A percentile compares a stretch with the other conserved stretches of the same genome.
phyloP scores from a whole-genome alignment of 2,329 filamentous ascomycete genomes.

The Colletotrichum caudatum region DNA sequence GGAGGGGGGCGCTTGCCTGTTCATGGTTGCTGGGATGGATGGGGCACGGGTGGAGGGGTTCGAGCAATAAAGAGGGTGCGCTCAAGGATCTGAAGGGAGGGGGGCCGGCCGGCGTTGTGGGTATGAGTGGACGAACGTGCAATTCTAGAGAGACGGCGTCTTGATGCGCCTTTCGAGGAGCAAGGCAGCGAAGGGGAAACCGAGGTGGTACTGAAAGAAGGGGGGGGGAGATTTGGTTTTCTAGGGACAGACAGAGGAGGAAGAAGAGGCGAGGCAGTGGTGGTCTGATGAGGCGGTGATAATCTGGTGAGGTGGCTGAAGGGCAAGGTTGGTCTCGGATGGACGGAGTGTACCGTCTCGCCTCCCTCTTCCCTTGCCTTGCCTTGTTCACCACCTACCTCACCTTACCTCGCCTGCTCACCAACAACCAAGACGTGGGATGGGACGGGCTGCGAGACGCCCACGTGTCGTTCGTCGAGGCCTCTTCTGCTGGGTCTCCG shows the following conservation, averaged over 20 bases:
- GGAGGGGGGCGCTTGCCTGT: not conserved
- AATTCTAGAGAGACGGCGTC: not conserved
- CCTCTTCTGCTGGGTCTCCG: not conserved
- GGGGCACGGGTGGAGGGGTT: not conserved
- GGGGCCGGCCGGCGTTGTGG: too few species aligned
- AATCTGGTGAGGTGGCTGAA: not conserved
- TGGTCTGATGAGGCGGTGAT: too few species aligned
- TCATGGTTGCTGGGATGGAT: slow-evolving; percentile 1
- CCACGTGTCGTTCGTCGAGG: not conserved
- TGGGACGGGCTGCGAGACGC: not conserved
- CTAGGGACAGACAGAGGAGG: not conserved
- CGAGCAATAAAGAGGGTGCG: not conserved
- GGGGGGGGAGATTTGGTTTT: not conserved
- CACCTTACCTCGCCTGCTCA: not conserved
- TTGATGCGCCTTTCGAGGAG: not conserved
- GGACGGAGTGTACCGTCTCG: not conserved
- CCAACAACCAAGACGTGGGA: not conserved
- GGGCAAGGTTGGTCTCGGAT: not conserved
- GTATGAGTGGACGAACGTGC: not conserved
- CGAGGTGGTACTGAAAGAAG: not conserved
- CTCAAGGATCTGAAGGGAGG: not conserved
- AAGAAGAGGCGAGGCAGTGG: not conserved
- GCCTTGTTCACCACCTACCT: not conserved
- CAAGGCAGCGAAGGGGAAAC: not conserved
- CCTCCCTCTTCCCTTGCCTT: not conserved